phyloP scores from a whole-genome alignment of 371 early-diverging fungal species.

The Basidiobolus meristosporus region DNA sequence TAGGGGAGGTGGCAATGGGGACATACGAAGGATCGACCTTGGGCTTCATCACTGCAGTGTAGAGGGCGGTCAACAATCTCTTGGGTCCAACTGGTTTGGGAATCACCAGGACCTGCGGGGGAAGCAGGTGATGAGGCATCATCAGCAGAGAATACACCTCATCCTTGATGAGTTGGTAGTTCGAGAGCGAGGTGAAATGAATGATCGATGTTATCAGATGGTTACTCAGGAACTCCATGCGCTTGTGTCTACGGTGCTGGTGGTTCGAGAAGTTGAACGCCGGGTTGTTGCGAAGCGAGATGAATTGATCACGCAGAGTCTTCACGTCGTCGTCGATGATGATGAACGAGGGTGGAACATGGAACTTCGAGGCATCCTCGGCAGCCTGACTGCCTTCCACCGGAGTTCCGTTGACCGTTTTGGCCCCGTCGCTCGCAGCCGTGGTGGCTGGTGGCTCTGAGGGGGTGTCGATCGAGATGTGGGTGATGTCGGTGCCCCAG shows the following conservation, averaged over 20 bases:
- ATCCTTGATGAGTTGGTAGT: slow-evolving; percentile 31
- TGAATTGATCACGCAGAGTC: slow-evolving; percentile 13
- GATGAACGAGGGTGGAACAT: slow-evolving; percentile 17
- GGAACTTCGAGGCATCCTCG: slow-evolving; percentile 7
- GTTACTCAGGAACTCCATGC: too few species aligned
- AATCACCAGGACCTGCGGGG: slow-evolving; percentile 33
- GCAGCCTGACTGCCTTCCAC: too few species aligned
- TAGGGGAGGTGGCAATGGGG: slow-evolving; percentile 43
- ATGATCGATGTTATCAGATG: too few species aligned
- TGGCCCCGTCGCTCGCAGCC: too few species aligned
- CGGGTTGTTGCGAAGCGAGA: neutral
- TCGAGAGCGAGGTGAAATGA: slow-evolving; percentile 30
- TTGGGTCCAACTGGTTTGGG: slow-evolving; percentile 49
- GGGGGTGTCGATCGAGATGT: slow-evolving; percentile 20
- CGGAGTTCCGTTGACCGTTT: too few species aligned
- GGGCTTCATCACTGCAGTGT: slow-evolving; percentile 31
- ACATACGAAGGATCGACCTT: slow-evolving; percentile 31
- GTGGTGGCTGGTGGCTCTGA: too few species aligned
- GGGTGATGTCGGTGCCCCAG: slow-evolving; percentile 32
- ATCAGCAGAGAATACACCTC: slow-evolving; percentile 8
- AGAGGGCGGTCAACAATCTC: slow-evolving; percentile 37
- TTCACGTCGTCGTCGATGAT: slow-evolving; percentile 35
- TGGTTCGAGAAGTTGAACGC: neutral
- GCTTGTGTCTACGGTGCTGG: slow-evolving; percentile 8
- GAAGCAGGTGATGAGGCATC: slow-evolving; percentile 5